Evolutionary conservation across 2,329 filamentous ascomycete genomes (phyloP), one percentile per base, ranked within the genome.

Genomic region (Shiraia bambusicola): DNA sequence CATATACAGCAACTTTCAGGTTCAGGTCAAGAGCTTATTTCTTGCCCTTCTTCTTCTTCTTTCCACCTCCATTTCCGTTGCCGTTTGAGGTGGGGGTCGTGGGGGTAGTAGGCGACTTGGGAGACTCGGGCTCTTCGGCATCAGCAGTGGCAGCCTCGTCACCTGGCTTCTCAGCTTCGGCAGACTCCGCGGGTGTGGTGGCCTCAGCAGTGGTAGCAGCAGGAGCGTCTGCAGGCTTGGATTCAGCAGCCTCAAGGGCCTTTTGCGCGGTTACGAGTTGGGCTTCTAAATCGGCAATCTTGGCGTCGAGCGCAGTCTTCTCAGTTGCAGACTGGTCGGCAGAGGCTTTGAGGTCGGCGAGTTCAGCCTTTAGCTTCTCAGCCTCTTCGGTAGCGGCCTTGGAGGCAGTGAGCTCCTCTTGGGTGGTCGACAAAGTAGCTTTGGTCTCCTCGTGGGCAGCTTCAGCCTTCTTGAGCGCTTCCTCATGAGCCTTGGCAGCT

Each of bases 221-320:
- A 28, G 49, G 40, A 9, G 53, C 37, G 24, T 52, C 52, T 4
- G 53, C 44, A 16, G 35, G 32, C 27, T 39, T 49, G 4, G 51
- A 45, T 35, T 59, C 51, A 12, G n/a, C n/a, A n/a, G n/a, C n/a
- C n/a, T n/a, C n/a, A n/a, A n/a, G n/a, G n/a, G n/a, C n/a, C n/a
- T n/a, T n/a, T n/a, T n/a, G n/a, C n/a, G 61, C 40, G 12, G 58
- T 47, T 19, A 53, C 40, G 15, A 61, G 38, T 48, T 61, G 61
- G 13, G 56, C 31, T 12, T 57, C 50, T 27, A 56, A 46, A 9
- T 47, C 52, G 40, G 61, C 49, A 28, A 61, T 52, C 40, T 63
- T 52, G 37, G 57, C 54, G 19, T 60, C 45, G 1, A 57, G 48
- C 22, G 50, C 50, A 8, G 42, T 41, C 40, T 58, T 58, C 38